phyloP scores from a whole-genome alignment of 306 rosid species.

The Casuarina cunninghamiana region DNA sequence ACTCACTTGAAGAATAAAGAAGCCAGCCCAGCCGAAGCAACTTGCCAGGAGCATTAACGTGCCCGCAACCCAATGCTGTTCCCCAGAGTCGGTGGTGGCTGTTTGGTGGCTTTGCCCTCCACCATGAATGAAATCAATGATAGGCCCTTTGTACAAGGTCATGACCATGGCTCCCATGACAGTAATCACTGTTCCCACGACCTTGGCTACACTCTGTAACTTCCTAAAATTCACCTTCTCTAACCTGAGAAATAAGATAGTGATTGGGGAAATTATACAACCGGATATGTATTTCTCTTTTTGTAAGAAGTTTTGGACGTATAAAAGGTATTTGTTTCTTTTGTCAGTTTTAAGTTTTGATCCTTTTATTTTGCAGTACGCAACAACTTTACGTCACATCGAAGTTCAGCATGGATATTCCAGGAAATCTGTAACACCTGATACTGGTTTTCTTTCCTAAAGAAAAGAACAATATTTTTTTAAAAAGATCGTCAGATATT shows the following conservation, averaged over 20 bases:
- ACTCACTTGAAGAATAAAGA: slow-evolving; percentile 90
- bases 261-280: too few relatives aligned
- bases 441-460: background rate
- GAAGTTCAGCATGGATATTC: background rate
- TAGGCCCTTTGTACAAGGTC: slow-evolving; percentile 96
- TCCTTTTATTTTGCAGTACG: background rate
- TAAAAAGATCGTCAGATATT: background rate
- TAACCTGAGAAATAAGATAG: slow-evolving; percentile 44
- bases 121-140: slow-evolving; percentile 51
- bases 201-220: slow-evolving; percentile 76
- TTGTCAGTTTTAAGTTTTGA: background rate
- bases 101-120: slow-evolving; percentile 34
- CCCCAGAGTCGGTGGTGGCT: slow-evolving; percentile 32
- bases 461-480: background rate
- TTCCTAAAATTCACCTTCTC: slow-evolving; percentile 72
- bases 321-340: background rate
- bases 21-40: slow-evolving; percentile 79
- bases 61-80: slow-evolving; percentile 73
- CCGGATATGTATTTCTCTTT: too few relatives aligned
- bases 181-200: slow-evolving; percentile 72
- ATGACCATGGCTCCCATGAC: slow-evolving; percentile 94
- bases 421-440: background rate
- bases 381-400: background rate
- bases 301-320: background rate
- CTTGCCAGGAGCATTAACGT: slow-evolving; percentile 67